These are phyloP conservation scores for Mycena sp. DNA, from an alignment of 1,284 basidiomycete species.

Conservation along the genomic window DNA sequence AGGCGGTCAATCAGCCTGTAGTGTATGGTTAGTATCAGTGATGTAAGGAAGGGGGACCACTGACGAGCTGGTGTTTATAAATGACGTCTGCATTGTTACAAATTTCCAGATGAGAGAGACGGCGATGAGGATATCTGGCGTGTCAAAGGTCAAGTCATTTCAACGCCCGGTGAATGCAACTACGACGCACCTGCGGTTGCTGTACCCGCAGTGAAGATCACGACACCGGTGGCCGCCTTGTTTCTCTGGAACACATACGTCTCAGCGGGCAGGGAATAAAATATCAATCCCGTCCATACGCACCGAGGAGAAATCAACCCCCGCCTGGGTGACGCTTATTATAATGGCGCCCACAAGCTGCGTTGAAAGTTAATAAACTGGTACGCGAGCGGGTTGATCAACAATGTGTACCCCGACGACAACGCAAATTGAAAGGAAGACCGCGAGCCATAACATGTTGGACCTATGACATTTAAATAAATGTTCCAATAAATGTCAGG, in stretches of 20 bases:
- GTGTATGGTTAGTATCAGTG: background rate
- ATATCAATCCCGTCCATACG: background rate
- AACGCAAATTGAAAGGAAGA: background rate
- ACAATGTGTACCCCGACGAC: background rate
- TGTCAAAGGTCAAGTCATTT: no score
- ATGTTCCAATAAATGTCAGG: background rate
- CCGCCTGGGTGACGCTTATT: background rate
- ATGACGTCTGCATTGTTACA: background rate
- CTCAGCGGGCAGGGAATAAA: constrained; percentile 1
- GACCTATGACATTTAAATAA: background rate
- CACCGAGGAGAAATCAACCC: background rate
- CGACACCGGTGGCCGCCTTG: background rate
- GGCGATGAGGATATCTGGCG: constrained; percentile 7
- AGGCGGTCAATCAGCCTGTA: constrained; percentile 9
- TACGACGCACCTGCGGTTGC: background rate
- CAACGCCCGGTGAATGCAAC: background rate
- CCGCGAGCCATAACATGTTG: background rate
- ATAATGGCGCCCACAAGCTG: constrained; percentile 1
- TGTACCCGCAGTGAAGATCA: constrained; percentile 6
- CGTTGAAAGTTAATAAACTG: background rate
- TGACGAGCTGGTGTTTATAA: background rate
- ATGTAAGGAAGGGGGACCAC: background rate
- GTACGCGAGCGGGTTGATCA: background rate
- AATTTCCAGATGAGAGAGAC: constrained; percentile 7
- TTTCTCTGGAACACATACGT: constrained; percentile 1